A percentile compares a stretch with the other conserved stretches of the same genome.
Evolutionary conservation across 2,329 filamentous ascomycete species (phyloP).

Genomic region (Xylaria sp.): DNA sequence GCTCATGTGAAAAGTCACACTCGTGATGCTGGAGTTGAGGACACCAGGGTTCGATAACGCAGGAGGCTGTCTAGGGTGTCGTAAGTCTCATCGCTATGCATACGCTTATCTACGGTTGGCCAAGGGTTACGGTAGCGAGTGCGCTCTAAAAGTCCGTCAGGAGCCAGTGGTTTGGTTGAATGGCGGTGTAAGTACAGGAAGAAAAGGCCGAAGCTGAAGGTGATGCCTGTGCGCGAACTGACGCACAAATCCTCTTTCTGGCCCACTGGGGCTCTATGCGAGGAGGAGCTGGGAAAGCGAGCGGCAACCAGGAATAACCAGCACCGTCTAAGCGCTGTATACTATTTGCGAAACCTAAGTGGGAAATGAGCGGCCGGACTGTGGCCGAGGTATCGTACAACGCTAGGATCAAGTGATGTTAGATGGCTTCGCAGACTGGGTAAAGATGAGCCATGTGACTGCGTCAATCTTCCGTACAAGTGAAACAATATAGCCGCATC

Average conservation of each 20-base stretch:
- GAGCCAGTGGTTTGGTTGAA: constrained; percentile 21
- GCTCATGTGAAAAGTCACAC: not conserved
- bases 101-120: constrained; percentile 7
- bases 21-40: not conserved
- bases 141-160: constrained; percentile 8
- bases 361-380: constrained; percentile 28
- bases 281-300: constrained; percentile 21
- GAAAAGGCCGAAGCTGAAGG: constrained; percentile 31
- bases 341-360: constrained; percentile 17
- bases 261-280: constrained; percentile 24
- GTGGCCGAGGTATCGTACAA: constrained; percentile 34
- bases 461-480: constrained; percentile 30
- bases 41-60: constrained; percentile 4
- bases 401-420: constrained; percentile 36
- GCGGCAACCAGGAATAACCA: constrained; percentile 3
- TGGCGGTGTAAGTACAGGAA: constrained; percentile 36
- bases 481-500: constrained; percentile 39
- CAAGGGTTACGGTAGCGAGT: not conserved
- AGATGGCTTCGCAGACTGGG: constrained; percentile 29
- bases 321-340: constrained; percentile 2
- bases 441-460: constrained; percentile 36
- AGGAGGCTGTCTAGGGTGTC: not conserved
- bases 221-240: constrained; percentile 20
- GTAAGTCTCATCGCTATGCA: not conserved
- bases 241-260: constrained; percentile 10